A percentile compares a stretch with the other conserved stretches of the same genome.
phyloP scores from a whole-genome alignment of 805 yeast species.

The Zygoascus biomembranicola region DNA sequence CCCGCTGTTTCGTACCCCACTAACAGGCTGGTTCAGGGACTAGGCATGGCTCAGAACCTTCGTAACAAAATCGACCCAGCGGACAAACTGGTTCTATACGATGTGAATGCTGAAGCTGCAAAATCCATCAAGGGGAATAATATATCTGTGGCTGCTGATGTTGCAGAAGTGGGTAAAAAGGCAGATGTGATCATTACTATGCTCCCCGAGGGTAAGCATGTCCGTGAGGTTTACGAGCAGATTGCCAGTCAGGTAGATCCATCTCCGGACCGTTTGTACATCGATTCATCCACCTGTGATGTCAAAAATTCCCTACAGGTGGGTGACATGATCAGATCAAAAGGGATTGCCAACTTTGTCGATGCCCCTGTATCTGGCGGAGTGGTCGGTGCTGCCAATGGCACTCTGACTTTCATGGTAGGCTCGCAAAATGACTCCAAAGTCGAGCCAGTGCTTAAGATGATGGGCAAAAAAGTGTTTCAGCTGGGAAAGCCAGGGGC shows the following conservation, averaged over 20 bases:
- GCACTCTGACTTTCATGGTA: constrained; percentile 45
- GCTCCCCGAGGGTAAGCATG: constrained; percentile 50
- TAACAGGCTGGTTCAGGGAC: constrained; percentile 23
- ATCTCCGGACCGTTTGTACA: constrained; percentile 25
- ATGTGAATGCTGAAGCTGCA: constrained; percentile 29
- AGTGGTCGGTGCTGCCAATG: constrained; percentile 45
- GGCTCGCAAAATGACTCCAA: constrained; percentile 30
- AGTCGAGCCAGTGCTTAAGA: constrained; percentile 24
- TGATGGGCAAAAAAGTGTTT: constrained; percentile 43
- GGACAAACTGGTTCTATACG: constrained; percentile 39
- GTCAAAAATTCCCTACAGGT: constrained; percentile 38
- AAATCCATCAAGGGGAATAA: constrained; percentile 22
- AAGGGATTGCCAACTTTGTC: constrained; percentile 34
- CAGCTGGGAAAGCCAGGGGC: constrained; percentile 45
- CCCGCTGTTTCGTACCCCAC: not conserved
- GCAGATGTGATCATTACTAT: constrained; percentile 37
- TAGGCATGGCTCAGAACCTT: constrained; percentile 46
- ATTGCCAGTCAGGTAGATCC: constrained; percentile 27
- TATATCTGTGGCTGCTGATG: constrained; percentile 13
- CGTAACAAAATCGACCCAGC: constrained; percentile 31
- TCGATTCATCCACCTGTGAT: constrained; percentile 48
- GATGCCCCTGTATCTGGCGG: constrained; percentile 55
- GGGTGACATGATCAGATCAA: constrained; percentile 32
- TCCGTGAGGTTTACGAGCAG: constrained; percentile 33
- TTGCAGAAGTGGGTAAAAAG: constrained; percentile 19